Conservation (phyloP, 805 yeast genomes). For the Yarrowia deformans region DNA sequence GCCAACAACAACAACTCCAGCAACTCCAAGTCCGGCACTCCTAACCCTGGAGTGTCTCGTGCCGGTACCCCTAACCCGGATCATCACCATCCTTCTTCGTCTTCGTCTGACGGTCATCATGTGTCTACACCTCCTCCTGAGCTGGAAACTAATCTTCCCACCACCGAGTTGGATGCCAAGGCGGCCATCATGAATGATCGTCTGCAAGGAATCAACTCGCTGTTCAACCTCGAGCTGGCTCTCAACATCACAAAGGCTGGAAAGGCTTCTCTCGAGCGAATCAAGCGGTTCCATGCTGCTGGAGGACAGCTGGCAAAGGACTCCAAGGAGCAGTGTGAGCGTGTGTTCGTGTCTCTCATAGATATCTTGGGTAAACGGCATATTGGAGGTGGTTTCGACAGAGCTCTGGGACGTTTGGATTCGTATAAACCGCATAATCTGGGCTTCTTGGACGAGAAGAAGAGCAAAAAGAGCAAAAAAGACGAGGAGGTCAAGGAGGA, state of each 20-base stretch:
- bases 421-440: conserved; percentile 67
- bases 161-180: conserved; percentile 78
- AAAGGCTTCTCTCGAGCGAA: conserved; percentile 65
- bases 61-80: conserved; percentile 17
- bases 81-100: not conserved
- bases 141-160: conserved; percentile 48
- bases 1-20: not conserved
- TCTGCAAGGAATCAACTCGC: conserved; percentile 74
- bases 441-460: conserved; percentile 28
- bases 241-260: conserved; percentile 74
- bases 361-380: conserved; percentile 73
- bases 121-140: conserved; percentile 31
- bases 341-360: conserved; percentile 72
- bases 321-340: conserved; percentile 59
- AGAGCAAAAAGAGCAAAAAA: conserved; percentile 17
- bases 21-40: not conserved
- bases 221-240: conserved; percentile 82
- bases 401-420: conserved; percentile 73
- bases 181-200: conserved; percentile 78
- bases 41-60: conserved; percentile 9
- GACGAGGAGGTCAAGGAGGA: conserved; percentile 40
- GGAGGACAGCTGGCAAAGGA: conserved; percentile 49
- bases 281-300: conserved; percentile 56
- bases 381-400: conserved; percentile 81
- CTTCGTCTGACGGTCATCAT: conserved; percentile 7